A percentile compares a stretch with the other conserved stretches of the same genome.
These are phyloP conservation scores for Linnemannia zychae DNA, from an alignment of 192 early-diverging fungal genomes.

Conservation along the genomic window DNA sequence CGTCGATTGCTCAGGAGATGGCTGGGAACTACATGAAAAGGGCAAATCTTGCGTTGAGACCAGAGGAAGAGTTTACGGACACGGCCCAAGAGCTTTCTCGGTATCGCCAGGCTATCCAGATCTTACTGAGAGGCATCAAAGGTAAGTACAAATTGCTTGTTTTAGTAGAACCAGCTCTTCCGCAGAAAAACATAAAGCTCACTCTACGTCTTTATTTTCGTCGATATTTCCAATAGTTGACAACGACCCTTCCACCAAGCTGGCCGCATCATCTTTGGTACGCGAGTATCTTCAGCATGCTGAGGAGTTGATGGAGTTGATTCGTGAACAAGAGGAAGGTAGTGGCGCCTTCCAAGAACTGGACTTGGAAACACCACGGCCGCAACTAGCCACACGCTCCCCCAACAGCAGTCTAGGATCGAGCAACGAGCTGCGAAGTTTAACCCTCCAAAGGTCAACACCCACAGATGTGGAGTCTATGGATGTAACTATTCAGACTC, in stretches of 20 bases:
- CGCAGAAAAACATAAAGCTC: not conserved
- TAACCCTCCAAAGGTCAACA: slow-evolving; percentile 36
- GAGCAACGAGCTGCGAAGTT: slow-evolving; percentile 26
- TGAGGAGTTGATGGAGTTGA: slow-evolving; percentile 61
- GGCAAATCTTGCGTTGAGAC: slow-evolving; percentile 32
- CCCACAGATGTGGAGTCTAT: slow-evolving; percentile 27
- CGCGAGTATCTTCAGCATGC: slow-evolving; percentile 61
- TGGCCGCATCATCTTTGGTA: slow-evolving; percentile 62
- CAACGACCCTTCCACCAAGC: slow-evolving; percentile 61
- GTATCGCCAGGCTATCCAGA: slow-evolving; percentile 73
- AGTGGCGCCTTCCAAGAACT: slow-evolving; percentile 22
- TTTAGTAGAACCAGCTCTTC: not conserved
- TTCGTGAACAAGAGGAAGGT: slow-evolving; percentile 28
- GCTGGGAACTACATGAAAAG: slow-evolving; percentile 42
- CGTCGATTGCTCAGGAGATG: slow-evolving; percentile 7
- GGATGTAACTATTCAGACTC: slow-evolving; percentile 12
- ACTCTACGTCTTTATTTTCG: not conserved
- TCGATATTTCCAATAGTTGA: slow-evolving; percentile 61
- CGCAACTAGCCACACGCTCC: slow-evolving; percentile 46
- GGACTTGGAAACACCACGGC: slow-evolving; percentile 56
- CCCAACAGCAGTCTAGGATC: slow-evolving; percentile 58
- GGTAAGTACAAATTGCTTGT: slow-evolving; percentile 48
- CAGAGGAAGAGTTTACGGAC: slow-evolving; percentile 29
- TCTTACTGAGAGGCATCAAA: slow-evolving; percentile 75
- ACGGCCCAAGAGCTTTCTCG: slow-evolving; percentile 53